Conservation (phyloP, 257 asterid genomes). For the Nicotiana noctiflora region DNA sequence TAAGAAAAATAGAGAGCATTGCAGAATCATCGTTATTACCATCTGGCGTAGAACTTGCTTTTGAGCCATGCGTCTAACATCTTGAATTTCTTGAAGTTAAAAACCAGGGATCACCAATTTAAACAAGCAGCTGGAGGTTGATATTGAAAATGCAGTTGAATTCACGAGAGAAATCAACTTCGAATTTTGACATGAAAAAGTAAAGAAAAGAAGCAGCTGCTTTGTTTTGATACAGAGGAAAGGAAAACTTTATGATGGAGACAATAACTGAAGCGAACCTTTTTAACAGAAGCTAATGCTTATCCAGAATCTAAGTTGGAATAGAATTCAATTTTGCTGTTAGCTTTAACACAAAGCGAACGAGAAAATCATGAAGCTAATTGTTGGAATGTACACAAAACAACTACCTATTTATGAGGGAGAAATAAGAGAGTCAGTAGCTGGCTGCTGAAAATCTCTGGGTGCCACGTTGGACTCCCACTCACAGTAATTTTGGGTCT, state of each 20-base stretch:
- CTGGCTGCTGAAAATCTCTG: neutral
- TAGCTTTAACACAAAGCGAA: neutral
- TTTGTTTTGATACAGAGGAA: constrained; percentile 5
- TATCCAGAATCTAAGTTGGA: neutral
- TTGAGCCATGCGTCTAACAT: constrained; percentile 60
- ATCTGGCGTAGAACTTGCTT: constrained; percentile 60
- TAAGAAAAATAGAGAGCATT: neutral
- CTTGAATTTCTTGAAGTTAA: constrained; percentile 2
- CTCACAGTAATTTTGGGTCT: neutral
- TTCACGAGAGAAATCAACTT: constrained; percentile 22
- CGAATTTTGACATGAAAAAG: constrained; percentile 20
- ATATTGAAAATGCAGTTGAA: constrained; percentile 22
- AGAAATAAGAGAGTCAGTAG: neutral
- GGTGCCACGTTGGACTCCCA: constrained; percentile 5
- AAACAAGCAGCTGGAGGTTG: constrained; percentile 4
- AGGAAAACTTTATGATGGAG: neutral
- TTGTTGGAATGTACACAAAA: neutral
- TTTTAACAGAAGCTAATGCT: neutral
- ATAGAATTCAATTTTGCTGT: neutral
- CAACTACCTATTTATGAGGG: neutral
- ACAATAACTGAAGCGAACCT: neutral
- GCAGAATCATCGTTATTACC: constrained; percentile 31
- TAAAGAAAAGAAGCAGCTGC: constrained; percentile 37
- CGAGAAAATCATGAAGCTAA: neutral
- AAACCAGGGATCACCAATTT: neutral